Evolutionary conservation across 805 yeast genomes (phyloP).

Genomic region (Yamadazyma scolyti): DNA sequence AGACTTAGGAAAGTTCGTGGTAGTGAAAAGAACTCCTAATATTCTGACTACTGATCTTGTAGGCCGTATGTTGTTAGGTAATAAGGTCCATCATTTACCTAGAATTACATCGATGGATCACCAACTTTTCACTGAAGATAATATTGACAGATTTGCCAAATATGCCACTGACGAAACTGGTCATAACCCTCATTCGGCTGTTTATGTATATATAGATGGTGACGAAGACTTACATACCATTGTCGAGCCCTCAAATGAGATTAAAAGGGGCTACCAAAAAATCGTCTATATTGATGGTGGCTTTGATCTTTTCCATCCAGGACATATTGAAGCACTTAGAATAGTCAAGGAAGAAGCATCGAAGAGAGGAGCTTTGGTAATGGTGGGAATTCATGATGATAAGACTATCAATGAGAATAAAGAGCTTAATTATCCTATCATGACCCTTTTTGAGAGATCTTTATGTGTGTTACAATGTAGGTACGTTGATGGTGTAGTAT

Average conservation of each 20-base stretch:
- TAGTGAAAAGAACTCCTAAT: constrained; percentile 92
- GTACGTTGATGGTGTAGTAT: constrained; percentile 73
- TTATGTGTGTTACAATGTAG: constrained; percentile 85
- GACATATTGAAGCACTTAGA: constrained; percentile 75
- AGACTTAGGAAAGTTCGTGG: constrained; percentile 77
- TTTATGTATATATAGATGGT: constrained; percentile 35
- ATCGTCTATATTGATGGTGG: constrained; percentile 71
- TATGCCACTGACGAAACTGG: constrained; percentile 71
- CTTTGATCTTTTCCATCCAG: constrained; percentile 91
- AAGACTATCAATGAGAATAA: constrained; percentile 48
- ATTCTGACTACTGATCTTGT: constrained; percentile 94
- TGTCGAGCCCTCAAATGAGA: constrained; percentile 28
- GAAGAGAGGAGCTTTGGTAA: constrained; percentile 37
- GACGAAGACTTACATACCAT: constrained; percentile 21
- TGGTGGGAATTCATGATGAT: constrained; percentile 71
- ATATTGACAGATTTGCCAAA: constrained; percentile 38
- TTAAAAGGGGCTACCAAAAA: constrained; percentile 14
- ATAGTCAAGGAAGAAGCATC: constrained; percentile 30
- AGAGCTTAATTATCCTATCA: constrained; percentile 72
- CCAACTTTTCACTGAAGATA: constrained; percentile 30
- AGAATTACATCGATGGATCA: constrained; percentile 17
- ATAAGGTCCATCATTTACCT: constrained; percentile 53
- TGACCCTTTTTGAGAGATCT: constrained; percentile 83
- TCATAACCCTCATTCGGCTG: constrained; percentile 53
- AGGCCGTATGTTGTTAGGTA: constrained; percentile 71